Evolutionary conservation across 345 rosid species (phyloP).

Genomic region (Anastatica hierochuntica): DNA sequence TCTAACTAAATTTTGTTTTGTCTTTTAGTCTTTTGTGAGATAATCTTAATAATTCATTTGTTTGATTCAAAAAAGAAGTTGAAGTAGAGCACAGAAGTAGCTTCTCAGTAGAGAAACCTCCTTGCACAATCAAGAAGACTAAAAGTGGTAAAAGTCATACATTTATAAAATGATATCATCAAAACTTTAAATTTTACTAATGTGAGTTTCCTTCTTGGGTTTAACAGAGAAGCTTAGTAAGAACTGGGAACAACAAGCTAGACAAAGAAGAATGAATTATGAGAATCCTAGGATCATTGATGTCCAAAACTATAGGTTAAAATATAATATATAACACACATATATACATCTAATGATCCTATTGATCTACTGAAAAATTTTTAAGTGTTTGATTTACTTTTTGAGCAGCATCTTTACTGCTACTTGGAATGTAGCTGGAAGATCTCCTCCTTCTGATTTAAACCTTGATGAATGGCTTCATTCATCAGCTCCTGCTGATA

Average conservation of each 20-base stretch:
- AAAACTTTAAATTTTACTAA: too few relatives aligned
- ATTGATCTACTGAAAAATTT: not conserved
- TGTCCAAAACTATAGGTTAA: conserved; percentile 88
- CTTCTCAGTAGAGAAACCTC: conserved; percentile 86
- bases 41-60: conserved; percentile 5
- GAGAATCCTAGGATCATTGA: conserved; percentile 93
- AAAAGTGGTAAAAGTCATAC: too few relatives aligned
- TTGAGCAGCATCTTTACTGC: conserved; percentile 78
- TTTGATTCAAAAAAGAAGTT: conserved; percentile 31
- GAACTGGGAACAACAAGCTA: conserved; percentile 51
- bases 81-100: conserved; percentile 70
- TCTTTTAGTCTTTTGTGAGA: conserved; percentile 21
- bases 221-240: conserved; percentile 68
- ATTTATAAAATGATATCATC: too few relatives aligned
- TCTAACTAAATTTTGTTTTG: not conserved
- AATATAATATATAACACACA: not conserved
- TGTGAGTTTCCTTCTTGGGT: too few relatives aligned
- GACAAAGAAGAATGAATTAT: conserved; percentile 73
- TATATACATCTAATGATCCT: not conserved
- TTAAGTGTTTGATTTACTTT: conserved; percentile 12
- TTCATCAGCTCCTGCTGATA: conserved; percentile 93
- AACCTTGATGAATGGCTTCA: conserved; percentile 98
- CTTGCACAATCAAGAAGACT: too few relatives aligned
- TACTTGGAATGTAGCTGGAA: conserved; percentile 97
- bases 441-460: conserved; percentile 78